Percentiles rank a stretch among this genome's conserved stretches.
Evolutionary conservation across 345 rosid genomes (phyloP).

Genomic region (Bruguiera gymnorhiza): DNA sequence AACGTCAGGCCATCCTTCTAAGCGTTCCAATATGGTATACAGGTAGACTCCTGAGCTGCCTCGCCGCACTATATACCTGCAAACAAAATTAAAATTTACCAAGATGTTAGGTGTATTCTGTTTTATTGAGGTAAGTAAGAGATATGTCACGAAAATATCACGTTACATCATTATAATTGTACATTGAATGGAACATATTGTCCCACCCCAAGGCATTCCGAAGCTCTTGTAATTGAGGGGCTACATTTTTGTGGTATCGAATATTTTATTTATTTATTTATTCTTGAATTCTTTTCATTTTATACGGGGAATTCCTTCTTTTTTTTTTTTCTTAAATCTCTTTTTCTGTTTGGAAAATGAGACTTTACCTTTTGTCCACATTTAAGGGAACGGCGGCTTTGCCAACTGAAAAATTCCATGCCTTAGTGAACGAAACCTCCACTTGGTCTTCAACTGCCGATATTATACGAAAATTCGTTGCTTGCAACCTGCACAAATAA

Average conservation of each 20-base stretch:
- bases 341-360: background rate
- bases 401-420: slow-evolving; percentile 29
- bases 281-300: background rate
- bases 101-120: background rate
- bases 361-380: slow-evolving; percentile 69
- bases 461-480: slow-evolving; percentile 8
- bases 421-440: slow-evolving; percentile 24
- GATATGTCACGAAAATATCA: background rate
- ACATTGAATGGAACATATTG: too few species aligned
- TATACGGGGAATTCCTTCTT: background rate
- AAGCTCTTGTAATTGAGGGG: too few species aligned
- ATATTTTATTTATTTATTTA: too few species aligned
- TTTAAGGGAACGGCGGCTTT: slow-evolving; percentile 52
- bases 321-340: too few species aligned
- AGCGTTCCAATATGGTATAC: slow-evolving; percentile 18
- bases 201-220: too few species aligned
- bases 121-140: background rate
- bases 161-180: too few species aligned
- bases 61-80: slow-evolving; percentile 20
- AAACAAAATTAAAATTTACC: too few species aligned
- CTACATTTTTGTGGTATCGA: too few species aligned
- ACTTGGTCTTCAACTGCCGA: slow-evolving; percentile 15
- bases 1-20: slow-evolving; percentile 22
- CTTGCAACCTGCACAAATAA: slow-evolving; percentile 2
- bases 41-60: slow-evolving; percentile 16